phyloP scores from a whole-genome alignment of 495 filamentous ascomycete species.

The Tuber microsphaerosporum region DNA sequence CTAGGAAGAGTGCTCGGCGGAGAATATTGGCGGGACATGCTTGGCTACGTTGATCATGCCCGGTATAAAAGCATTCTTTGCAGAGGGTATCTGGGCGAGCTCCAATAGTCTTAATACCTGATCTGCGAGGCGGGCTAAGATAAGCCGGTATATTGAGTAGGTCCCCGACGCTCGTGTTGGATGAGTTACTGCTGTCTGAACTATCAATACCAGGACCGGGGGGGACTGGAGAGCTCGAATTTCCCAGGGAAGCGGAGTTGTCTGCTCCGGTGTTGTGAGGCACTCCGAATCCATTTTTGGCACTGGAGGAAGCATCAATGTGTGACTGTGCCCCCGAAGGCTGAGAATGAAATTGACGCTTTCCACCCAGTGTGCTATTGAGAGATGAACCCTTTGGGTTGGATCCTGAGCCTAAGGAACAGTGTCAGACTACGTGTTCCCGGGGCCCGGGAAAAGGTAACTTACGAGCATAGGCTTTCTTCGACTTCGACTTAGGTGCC shows the following conservation, averaged over 20 bases:
- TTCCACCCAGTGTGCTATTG: not conserved
- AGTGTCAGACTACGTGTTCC: not conserved
- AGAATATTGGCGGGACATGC: constrained; percentile 23
- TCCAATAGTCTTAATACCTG: constrained; percentile 15
- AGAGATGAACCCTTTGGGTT: not conserved
- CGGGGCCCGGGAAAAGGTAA: not conserved
- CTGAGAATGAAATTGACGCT: not conserved
- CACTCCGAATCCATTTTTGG: not conserved
- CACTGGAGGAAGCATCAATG: not conserved
- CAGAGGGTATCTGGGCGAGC: constrained; percentile 23
- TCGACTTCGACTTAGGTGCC: not conserved
- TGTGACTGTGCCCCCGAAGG: not conserved
- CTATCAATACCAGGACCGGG: not conserved
- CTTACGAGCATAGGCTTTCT: not conserved
- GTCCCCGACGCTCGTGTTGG: not conserved
- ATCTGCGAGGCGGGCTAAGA: not conserved
- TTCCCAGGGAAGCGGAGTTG: not conserved
- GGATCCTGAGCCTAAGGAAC: not conserved
- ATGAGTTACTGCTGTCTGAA: not conserved
- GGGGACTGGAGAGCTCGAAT: not conserved
- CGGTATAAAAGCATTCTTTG: constrained; percentile 31
- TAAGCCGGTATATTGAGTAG: not conserved
- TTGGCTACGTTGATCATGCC: constrained; percentile 26
- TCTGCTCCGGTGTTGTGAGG: not conserved
- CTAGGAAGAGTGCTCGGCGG: not conserved